Base-by-base conservation (phyloP, 2,329 filamentous ascomycete genomes). In the Bipolaris gigantea region DNA sequence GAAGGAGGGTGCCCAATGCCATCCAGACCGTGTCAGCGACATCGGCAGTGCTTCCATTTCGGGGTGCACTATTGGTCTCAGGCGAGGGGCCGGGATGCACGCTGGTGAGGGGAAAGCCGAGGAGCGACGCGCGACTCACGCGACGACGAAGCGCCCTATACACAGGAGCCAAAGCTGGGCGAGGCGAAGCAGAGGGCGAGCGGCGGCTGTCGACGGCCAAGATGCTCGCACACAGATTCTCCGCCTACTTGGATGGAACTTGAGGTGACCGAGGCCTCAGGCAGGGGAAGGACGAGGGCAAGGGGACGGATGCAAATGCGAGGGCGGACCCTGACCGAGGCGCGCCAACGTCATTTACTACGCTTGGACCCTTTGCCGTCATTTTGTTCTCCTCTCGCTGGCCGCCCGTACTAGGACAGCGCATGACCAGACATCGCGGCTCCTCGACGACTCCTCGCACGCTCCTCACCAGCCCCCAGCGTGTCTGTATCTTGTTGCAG, bases 281-380 rank as follows among this genome's bases (percentile, higher is more conserved):
- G 51, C 51, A 54, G 47, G 51, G 46, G 46, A 54, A 50, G 34
- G 32, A 38, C 35, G 34, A 49, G 33, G 41, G 35, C 23, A 54
- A 46, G 47, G 40, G n/a, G 41, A 41, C 47, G 41, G 39, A 45
- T 36, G 42, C 33, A 30, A 21, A 48, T 38, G 44, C 27, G 25
- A 48, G 34, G 51, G 40, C 49, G 51, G 51, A 54, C 51, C 51
- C 51, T 51, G 52, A 55, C 48, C 34, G 46, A 47, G 44, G 48
- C 42, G 48, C 52, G 52, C 48, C 52, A 55, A 59, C 56, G 56
- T 59, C 56, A 59, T 57, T 54, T 48, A 46, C 54, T 45, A 46
- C 54, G 50, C 54, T 50, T 53, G 50, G 50, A 48, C 54, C 49
- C 54, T 38, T 41, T 23, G 40, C 50, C 50, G 35, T 54, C 54